Conservation (phyloP, 1,139 yeast genomes). For the Candida neerlandica region DNA sequence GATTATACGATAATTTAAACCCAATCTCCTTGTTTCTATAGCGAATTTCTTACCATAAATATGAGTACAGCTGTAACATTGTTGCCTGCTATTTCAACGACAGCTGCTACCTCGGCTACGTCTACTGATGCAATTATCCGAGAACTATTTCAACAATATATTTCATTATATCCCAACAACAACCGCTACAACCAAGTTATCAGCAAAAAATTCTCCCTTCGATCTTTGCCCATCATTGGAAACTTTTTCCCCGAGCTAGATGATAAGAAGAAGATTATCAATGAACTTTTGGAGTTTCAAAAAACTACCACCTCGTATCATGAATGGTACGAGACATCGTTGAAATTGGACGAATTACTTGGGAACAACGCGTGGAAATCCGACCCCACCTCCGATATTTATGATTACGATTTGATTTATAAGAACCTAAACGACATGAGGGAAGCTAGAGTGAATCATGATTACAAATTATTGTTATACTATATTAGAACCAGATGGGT, state of each 20-base stretch:
- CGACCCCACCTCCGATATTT: constrained; percentile 59
- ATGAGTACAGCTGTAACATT: constrained; percentile 7
- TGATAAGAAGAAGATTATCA: constrained; percentile 29
- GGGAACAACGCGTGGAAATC: constrained; percentile 74
- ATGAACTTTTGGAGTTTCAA: constrained; percentile 48
- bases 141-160: constrained; percentile 14
- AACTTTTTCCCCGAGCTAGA: constrained; percentile 29
- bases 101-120: not conserved
- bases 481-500: constrained; percentile 83
- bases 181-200: not conserved
- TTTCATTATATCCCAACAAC: constrained; percentile 9
- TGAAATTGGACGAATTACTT: constrained; percentile 62
- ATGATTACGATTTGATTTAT: constrained; percentile 68
- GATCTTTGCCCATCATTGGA: constrained; percentile 31
- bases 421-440: constrained; percentile 59
- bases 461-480: constrained; percentile 65
- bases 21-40: not conserved
- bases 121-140: constrained; percentile 14
- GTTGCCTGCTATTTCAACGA: constrained; percentile 2
- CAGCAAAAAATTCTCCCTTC: constrained; percentile 12
- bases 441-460: constrained; percentile 56
- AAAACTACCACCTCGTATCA: constrained; percentile 64
- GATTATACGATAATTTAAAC: not conserved
- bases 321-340: constrained; percentile 70
- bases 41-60: not conserved